Evolutionary conservation across 2,329 filamentous ascomycete genomes (phyloP), one percentile per base, ranked within the genome.

Genomic region (Penicillium oxalicum): DNA sequence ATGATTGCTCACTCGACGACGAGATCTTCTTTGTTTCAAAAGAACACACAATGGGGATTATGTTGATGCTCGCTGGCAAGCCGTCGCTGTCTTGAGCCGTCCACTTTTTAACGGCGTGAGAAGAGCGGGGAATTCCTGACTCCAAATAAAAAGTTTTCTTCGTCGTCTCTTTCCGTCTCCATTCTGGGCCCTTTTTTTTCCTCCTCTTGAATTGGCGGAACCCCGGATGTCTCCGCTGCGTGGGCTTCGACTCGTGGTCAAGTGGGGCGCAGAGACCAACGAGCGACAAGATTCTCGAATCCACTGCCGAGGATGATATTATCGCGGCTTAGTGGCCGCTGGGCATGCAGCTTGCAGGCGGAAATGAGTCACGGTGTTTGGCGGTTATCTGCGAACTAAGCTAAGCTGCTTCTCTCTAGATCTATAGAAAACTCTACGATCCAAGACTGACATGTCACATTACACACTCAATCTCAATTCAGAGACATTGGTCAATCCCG

Each of bases 221-320:
- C 35, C 44, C 42, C 37, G 40, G 41, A 42, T 32, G 29, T 32
- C 42, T 42, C 47, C 43, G 43, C 47, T 29, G 36, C 43, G 26
- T 45, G 43, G 38, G 25, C 28, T 45, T 38, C 26, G 12, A 36
- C 37, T 38, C 43, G 43, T 35, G 35, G 35, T 32, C 18, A 5
- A 40, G 44, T 46, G 44, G 44, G 38, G 36, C 44, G 5, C 36
- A 32, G 27, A 18, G 25, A 5, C 27, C 18, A 18, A 13, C 34
- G 34, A 32, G 29, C 7, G 11, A 32, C 29, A 11, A 32, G 26
- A 27, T 18, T 36, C 26, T 39, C 43, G 13, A 38, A 39, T 38
- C 13, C 18, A 13, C 43, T 18, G 13, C 34, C 32, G 5, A 32
- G 43, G 35, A 45, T 13, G 32, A 33, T 26, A 45, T 26, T 1